These are phyloP conservation scores for Cutaneotrichosporon sp. DNA, from an alignment of 1,284 basidiomycete species.

Conservation along the genomic window DNA sequence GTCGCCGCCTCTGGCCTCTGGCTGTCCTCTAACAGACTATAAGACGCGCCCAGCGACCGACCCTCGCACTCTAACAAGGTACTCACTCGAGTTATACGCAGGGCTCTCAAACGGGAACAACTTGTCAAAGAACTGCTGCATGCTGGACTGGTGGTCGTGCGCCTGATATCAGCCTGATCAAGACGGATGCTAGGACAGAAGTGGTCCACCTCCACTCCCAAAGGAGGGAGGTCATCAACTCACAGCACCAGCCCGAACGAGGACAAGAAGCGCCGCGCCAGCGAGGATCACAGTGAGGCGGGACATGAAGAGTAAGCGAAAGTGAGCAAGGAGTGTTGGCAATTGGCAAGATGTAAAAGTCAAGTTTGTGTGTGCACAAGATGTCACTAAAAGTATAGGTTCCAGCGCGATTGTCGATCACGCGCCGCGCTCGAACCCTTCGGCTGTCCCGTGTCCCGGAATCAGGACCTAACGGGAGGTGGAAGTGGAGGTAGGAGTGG, in stretches of 20 bases:
- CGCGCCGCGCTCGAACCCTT: background rate
- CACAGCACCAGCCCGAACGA: slow-evolving; percentile 8
- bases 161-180: background rate
- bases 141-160: slow-evolving; percentile 24
- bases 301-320: slow-evolving; percentile 1
- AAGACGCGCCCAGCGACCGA: too few relatives aligned
- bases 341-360: background rate
- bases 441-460: background rate
- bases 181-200: background rate
- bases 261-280: slow-evolving; percentile 1
- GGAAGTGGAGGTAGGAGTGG: background rate
- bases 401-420: background rate
- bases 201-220: background rate
- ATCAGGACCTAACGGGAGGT: too few relatives aligned
- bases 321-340: background rate
- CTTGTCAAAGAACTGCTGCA: slow-evolving; percentile 64
- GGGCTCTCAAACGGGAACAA: slow-evolving; percentile 78
- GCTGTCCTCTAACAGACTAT: too few relatives aligned
- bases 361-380: background rate
- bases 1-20: too few relatives aligned
- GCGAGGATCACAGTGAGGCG: slow-evolving; percentile 1
- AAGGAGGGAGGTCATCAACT: background rate
- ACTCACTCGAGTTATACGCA: slow-evolving; percentile 73
- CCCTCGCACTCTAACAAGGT: too few relatives aligned
- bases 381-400: background rate